phyloP scores from a whole-genome alignment of 495 filamentous ascomycete genomes.

The Aspergillus panamensis region DNA sequence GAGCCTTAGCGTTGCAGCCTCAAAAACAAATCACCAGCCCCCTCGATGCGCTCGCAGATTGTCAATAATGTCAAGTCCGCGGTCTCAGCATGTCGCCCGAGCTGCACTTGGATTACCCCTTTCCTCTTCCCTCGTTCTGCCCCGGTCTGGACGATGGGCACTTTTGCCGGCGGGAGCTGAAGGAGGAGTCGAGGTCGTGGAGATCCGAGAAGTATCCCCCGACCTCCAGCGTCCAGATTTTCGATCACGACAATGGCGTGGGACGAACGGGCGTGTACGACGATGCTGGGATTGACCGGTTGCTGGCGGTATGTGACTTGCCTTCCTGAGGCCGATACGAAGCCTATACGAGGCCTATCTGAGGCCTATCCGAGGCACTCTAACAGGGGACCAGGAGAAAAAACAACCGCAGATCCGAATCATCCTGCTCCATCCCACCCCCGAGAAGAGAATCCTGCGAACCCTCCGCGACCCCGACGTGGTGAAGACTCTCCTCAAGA shows the following conservation, averaged over 20 bases:
- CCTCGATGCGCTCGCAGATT: neutral
- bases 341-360: no score
- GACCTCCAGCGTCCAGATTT: slow-evolving; percentile 2
- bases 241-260: slow-evolving; percentile 11
- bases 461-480: slow-evolving; percentile 4
- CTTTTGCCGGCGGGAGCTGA: slow-evolving; percentile 13
- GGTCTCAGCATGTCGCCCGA: neutral
- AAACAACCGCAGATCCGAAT: slow-evolving; percentile 10
- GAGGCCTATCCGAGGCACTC: no score
- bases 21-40: neutral
- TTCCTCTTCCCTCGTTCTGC: slow-evolving; percentile 8
- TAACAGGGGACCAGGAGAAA: neutral
- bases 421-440: slow-evolving; percentile 10
- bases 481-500: slow-evolving; percentile 10
- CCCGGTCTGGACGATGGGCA: slow-evolving; percentile 10
- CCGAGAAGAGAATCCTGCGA: slow-evolving; percentile 6
- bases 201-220: slow-evolving; percentile 12
- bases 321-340: neutral
- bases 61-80: neutral
- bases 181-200: slow-evolving; percentile 11
- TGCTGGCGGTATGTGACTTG: neutral
- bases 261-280: slow-evolving; percentile 1
- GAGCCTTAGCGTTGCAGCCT: neutral
- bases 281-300: slow-evolving; percentile 2
- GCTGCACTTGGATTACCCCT: slow-evolving; percentile 3